These are phyloP conservation scores for Aotearoamyces nothofagi DNA, from an alignment of 2,329 filamentous ascomycete species.

Conservation along the genomic window DNA sequence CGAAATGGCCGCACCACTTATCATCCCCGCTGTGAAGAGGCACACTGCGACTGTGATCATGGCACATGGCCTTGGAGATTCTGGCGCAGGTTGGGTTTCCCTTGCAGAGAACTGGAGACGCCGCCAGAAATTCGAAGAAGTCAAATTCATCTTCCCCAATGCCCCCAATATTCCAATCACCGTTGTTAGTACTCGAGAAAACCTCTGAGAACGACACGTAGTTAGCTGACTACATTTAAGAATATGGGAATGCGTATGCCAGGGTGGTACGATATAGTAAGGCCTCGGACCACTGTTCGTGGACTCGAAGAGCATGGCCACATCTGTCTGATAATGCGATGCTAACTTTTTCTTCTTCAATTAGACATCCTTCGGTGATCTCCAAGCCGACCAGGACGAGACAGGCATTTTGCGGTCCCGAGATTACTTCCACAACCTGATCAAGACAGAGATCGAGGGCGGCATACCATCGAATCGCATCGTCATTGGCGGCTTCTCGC, in stretches of 20 bases:
- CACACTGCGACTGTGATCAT: conserved; percentile 96
- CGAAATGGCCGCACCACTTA: conserved; percentile 24
- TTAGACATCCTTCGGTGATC: conserved; percentile 28
- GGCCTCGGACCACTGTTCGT: conserved; percentile 16
- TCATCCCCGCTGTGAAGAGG: conserved; percentile 64
- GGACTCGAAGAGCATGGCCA: no score
- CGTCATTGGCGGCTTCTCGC: conserved; percentile 70
- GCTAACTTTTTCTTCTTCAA: not conserved
- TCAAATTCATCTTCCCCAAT: conserved; percentile 89
- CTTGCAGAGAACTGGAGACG: conserved; percentile 80
- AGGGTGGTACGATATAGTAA: conserved; percentile 73
- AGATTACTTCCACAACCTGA: conserved; percentile 63
- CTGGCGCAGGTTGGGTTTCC: conserved; percentile 61
- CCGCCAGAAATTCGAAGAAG: conserved; percentile 67
- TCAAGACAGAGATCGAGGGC: conserved; percentile 64
- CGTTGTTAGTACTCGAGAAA: conserved; percentile 29
- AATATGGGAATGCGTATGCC: conserved; percentile 71
- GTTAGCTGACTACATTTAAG: conserved; percentile 23
- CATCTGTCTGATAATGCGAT: not conserved
- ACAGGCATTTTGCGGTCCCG: conserved; percentile 58
- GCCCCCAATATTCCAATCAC: conserved; percentile 79
- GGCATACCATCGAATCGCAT: conserved; percentile 75
- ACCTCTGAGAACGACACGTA: not conserved
- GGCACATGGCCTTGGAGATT: conserved; percentile 82
- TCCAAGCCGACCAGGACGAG: conserved; percentile 44